Percentiles rank a stretch among this genome's conserved stretches.
Conservation (phyloP, 805 yeast genomes). For the Teunomyces stri region DNA sequence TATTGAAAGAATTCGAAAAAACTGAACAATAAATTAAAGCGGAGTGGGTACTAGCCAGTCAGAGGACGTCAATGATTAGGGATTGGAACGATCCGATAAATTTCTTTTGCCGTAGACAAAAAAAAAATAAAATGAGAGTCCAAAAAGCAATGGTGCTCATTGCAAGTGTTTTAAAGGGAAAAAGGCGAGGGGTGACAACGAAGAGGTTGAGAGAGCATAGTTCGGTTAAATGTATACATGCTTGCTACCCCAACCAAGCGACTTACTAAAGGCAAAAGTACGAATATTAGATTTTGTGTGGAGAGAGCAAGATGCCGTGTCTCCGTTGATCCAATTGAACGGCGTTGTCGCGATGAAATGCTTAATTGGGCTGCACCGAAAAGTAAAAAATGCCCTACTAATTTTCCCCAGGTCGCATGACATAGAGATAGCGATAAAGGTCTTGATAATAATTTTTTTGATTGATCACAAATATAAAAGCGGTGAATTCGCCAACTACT, state of each 20-base stretch:
- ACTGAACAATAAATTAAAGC: neutral
- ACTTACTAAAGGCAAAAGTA: neutral
- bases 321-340: neutral
- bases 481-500: neutral
- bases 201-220: too few relatives aligned
- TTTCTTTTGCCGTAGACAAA: neutral
- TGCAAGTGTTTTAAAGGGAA: too few relatives aligned
- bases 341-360: constrained; percentile 1
- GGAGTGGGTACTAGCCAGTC: neutral
- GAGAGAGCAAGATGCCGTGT: neutral
- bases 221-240: too few relatives aligned
- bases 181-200: too few relatives aligned
- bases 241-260: neutral
- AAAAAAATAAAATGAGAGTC: neutral
- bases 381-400: neutral
- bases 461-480: neutral
- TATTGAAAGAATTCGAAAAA: neutral
- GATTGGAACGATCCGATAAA: neutral
- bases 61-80: neutral
- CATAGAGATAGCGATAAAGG: neutral
- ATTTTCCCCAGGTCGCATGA: neutral
- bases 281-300: neutral
- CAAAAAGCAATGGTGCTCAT: neutral
- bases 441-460: neutral
- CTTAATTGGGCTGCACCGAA: neutral